A percentile compares a stretch with the other conserved stretches of the same genome.
phyloP scores from a whole-genome alignment of 192 early-diverging fungal genomes.

The Podila epicladia region DNA sequence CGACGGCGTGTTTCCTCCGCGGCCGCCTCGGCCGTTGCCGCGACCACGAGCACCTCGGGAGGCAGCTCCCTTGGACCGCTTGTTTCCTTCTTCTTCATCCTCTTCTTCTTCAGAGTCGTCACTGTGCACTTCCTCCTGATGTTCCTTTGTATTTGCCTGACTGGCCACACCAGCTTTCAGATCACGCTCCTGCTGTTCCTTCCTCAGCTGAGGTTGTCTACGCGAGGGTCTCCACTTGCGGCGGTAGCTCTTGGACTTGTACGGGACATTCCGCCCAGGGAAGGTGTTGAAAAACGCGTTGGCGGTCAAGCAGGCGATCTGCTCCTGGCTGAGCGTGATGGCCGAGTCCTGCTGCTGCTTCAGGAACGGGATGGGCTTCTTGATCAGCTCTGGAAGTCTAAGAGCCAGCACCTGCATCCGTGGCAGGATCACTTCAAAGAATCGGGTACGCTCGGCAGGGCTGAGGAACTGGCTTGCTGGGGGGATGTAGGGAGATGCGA shows the following conservation, averaged over 20 bases:
- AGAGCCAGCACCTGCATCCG: constrained; percentile 35
- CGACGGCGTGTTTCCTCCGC: background rate
- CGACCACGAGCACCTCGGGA: constrained; percentile 14
- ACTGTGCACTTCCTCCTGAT: constrained; percentile 7
- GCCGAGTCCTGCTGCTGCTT: constrained; percentile 43
- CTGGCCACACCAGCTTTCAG: no score
- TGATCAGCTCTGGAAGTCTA: constrained; percentile 29
- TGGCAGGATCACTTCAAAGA: constrained; percentile 42
- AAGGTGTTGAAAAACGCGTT: constrained; percentile 50
- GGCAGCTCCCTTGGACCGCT: background rate
- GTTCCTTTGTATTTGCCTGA: background rate
- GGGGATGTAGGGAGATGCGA: background rate
- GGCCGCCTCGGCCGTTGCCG: constrained; percentile 2
- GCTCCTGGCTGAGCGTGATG: constrained; percentile 43
- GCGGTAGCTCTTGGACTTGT: constrained; percentile 7
- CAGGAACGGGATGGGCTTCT: constrained; percentile 36
- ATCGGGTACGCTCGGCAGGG: constrained; percentile 19
- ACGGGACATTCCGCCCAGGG: constrained; percentile 28
- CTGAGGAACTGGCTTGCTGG: constrained; percentile 41
- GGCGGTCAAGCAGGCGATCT: constrained; percentile 43
- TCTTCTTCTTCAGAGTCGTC: constrained; percentile 17
- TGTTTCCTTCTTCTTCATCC: constrained; percentile 5
- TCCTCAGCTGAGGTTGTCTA: background rate
- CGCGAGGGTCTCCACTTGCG: constrained; percentile 17
- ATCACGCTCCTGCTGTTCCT: background rate